A percentile compares a stretch with the other conserved stretches of the same genome.
Evolutionary conservation across 768 basidiomycete genomes (phyloP).

Genomic region (Boletus vermiculosoides): DNA sequence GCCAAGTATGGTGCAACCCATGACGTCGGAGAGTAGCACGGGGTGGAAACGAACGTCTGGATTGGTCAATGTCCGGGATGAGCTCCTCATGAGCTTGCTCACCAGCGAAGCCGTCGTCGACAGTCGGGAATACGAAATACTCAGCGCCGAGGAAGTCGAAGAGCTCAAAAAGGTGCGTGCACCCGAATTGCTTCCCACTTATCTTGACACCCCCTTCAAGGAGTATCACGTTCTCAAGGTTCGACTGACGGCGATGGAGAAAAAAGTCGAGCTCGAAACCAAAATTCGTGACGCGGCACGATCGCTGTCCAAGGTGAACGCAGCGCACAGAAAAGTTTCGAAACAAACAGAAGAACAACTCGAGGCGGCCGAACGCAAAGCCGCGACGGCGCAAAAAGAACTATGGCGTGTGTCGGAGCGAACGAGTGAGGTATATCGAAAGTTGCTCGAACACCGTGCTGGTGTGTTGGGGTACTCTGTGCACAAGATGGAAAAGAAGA

Average conservation of each 20-base stretch:
- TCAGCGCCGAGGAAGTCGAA: slow-evolving; percentile 71
- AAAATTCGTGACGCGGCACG: slow-evolving; percentile 86
- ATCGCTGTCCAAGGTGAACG: slow-evolving; percentile 69
- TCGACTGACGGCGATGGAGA: slow-evolving; percentile 62
- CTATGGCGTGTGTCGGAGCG: slow-evolving; percentile 66
- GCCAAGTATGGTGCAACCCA: slow-evolving; percentile 33
- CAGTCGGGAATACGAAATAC: slow-evolving; percentile 75
- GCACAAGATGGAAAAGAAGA: slow-evolving; percentile 61
- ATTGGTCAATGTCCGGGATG: slow-evolving; percentile 64
- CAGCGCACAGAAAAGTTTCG: slow-evolving; percentile 51
- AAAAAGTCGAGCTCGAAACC: slow-evolving; percentile 76
- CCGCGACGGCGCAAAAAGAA: slow-evolving; percentile 69
- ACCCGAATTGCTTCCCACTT: slow-evolving; percentile 20
- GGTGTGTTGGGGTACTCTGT: slow-evolving; percentile 75
- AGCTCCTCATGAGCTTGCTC: slow-evolving; percentile 83
- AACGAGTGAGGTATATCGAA: slow-evolving; percentile 57
- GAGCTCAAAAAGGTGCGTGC: slow-evolving; percentile 61
- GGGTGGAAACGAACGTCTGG: slow-evolving; percentile 46
- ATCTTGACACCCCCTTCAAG: slow-evolving; percentile 37
- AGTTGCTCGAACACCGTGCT: slow-evolving; percentile 78
- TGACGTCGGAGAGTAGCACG: slow-evolving; percentile 35
- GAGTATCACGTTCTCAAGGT: slow-evolving; percentile 72
- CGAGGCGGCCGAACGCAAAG: slow-evolving; percentile 68
- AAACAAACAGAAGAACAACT: slow-evolving; percentile 72
- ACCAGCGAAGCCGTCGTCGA: slow-evolving; percentile 96